A percentile compares a stretch with the other conserved stretches of the same genome.
phyloP scores from a whole-genome alignment of 495 filamentous ascomycete species.

The Friedmanniomyces simplex region DNA sequence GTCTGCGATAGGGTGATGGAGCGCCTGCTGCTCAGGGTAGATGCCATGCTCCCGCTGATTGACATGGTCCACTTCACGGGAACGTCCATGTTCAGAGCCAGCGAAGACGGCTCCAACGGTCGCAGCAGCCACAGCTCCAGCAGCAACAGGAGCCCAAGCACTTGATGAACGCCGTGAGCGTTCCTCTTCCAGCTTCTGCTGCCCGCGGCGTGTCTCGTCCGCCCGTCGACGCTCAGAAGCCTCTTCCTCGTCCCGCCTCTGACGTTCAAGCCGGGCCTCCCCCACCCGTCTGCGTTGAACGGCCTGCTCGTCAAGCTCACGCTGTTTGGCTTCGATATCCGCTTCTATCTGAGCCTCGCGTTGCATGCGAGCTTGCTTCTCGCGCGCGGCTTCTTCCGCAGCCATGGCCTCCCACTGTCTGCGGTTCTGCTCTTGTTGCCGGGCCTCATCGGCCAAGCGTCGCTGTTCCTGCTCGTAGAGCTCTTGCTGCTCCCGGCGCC shows the following conservation, averaged over 20 bases:
- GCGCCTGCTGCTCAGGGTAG: constrained; percentile 7
- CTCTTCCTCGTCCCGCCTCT: background rate
- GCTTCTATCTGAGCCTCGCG: constrained; percentile 14
- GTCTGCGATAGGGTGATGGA: constrained; percentile 5
- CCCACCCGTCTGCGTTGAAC: background rate
- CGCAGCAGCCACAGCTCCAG: constrained; percentile 24
- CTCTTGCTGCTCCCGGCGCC: constrained; percentile 11
- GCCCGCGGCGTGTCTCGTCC: background rate
- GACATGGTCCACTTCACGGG: constrained; percentile 5
- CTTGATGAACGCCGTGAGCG: constrained; percentile 12
- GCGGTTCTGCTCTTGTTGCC: constrained; percentile 10
- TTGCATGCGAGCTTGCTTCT: background rate
- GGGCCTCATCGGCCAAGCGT: constrained; percentile 4
- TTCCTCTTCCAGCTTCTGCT: constrained; percentile 14
- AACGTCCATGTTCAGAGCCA: constrained; percentile 8
- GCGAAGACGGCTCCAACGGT: constrained; percentile 24
- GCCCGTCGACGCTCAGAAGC: background rate
- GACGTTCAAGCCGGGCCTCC: constrained; percentile 9
- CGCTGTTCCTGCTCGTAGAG: constrained; percentile 12
- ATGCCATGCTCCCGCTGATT: constrained; percentile 7
- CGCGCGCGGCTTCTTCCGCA: constrained; percentile 4
- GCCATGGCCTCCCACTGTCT: constrained; percentile 15
- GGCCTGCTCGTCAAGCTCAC: constrained; percentile 15
- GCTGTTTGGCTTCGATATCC: constrained; percentile 16
- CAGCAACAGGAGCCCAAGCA: constrained; percentile 21